These are phyloP conservation scores for Choiromyces venosus DNA, from an alignment of 495 filamentous ascomycete species.

Conservation along the genomic window DNA sequence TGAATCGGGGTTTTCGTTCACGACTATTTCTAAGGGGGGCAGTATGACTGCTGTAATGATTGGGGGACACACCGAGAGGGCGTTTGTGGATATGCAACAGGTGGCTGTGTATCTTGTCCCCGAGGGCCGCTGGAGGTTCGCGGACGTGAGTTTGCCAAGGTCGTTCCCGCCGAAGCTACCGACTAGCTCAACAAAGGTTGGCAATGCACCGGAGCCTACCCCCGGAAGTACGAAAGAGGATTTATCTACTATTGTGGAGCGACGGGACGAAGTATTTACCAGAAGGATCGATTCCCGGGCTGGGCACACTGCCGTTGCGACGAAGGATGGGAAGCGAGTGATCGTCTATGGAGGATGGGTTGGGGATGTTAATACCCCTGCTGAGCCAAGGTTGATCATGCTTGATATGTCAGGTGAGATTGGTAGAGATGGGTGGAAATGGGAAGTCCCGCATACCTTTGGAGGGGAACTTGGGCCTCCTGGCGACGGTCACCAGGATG, in stretches of 20 bases:
- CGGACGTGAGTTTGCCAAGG: slow-evolving; percentile 53
- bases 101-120: slow-evolving; percentile 82
- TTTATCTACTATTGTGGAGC: slow-evolving; percentile 33
- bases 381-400: slow-evolving; percentile 72
- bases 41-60: slow-evolving; percentile 70
- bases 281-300: slow-evolving; percentile 65
- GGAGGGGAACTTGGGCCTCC: slow-evolving; percentile 45
- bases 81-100: slow-evolving; percentile 90
- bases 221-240: slow-evolving; percentile 17
- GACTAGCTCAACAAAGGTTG: slow-evolving; percentile 35
- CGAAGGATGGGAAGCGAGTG: slow-evolving; percentile 65
- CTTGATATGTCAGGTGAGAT: slow-evolving; percentile 65
- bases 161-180: slow-evolving; percentile 34
- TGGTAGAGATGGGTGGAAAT: slow-evolving; percentile 66
- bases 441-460: slow-evolving; percentile 58
- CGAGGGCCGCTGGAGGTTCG: slow-evolving; percentile 77
- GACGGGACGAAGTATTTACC: slow-evolving; percentile 13
- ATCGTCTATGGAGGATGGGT: slow-evolving; percentile 88
- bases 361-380: slow-evolving; percentile 66
- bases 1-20: slow-evolving; percentile 82
- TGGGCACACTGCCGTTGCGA: slow-evolving; percentile 77
- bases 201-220: slow-evolving; percentile 18
- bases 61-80: slow-evolving; percentile 74
- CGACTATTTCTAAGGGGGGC: slow-evolving; percentile 51
- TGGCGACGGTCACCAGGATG: slow-evolving; percentile 41